Evolutionary conservation across 192 early-diverging fungal species (phyloP).

Genomic region (Coemansia sp.): DNA sequence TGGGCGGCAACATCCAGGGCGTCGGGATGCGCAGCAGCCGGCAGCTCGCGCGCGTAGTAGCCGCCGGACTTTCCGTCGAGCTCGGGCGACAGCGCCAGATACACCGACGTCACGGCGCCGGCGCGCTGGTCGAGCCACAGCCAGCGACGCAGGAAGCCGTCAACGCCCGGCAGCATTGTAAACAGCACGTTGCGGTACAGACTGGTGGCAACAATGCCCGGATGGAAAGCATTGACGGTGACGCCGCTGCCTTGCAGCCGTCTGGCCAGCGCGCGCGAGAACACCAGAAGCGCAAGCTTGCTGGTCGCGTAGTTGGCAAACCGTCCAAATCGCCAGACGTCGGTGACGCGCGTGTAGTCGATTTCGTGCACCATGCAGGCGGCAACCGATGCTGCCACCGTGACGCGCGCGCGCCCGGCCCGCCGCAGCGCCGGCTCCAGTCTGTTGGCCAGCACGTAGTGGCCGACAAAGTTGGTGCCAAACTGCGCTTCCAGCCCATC

Average conservation of each 20-base stretch:
- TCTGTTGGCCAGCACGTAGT: constrained; percentile 54
- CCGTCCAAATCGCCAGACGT: constrained; percentile 53
- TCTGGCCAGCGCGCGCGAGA: constrained; percentile 52
- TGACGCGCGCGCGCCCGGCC: constrained; percentile 49
- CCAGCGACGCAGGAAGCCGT: constrained; percentile 22
- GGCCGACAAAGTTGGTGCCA: constrained; percentile 65
- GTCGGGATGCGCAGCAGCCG: constrained; percentile 28
- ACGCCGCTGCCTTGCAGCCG: constrained; percentile 43
- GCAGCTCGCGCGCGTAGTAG: constrained; percentile 50
- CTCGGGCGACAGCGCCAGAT: constrained; percentile 35
- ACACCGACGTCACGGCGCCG: constrained; percentile 38
- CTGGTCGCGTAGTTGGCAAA: constrained; percentile 60
- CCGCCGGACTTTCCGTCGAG: constrained; percentile 38
- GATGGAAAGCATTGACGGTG: constrained; percentile 61
- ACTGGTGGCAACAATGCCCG: constrained; percentile 56
- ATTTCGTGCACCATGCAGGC: constrained; percentile 49
- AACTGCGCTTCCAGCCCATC: constrained; percentile 67
- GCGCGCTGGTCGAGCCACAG: constrained; percentile 46
- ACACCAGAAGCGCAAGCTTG: constrained; percentile 60
- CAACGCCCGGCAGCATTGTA: constrained; percentile 39
- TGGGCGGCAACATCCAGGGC: constrained; percentile 19
- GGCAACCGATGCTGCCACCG: constrained; percentile 55
- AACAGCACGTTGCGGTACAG: constrained; percentile 54
- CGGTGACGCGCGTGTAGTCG: constrained; percentile 50
- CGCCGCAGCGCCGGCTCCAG: constrained; percentile 48